A percentile compares a stretch with the other conserved stretches of the same genome.
Conservation (phyloP, 2,329 filamentous ascomycete genomes). For the Ploettnerulaceae sp. region DNA sequence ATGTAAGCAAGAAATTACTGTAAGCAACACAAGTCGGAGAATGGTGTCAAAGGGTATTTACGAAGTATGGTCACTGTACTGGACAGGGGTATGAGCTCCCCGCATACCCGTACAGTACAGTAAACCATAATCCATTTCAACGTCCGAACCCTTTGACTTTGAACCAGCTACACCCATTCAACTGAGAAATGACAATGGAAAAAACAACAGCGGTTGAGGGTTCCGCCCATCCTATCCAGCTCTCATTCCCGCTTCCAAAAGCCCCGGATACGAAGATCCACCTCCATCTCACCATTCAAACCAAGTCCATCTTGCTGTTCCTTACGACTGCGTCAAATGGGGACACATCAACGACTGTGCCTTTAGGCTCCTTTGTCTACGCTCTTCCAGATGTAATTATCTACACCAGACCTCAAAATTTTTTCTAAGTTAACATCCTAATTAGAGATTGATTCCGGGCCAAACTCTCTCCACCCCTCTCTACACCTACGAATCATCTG, state of each 20-base stretch:
- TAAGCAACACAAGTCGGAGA: no score
- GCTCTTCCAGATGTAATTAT: slow-evolving; percentile 76
- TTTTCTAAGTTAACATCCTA: slow-evolving; percentile 16
- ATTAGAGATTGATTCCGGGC: slow-evolving; percentile 38
- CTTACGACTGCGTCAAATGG: slow-evolving; percentile 54
- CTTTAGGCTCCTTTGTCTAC: slow-evolving; percentile 88
- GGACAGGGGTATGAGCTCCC: neutral
- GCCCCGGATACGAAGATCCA: slow-evolving; percentile 58
- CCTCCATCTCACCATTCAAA: slow-evolving; percentile 52
- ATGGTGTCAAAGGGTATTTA: no score
- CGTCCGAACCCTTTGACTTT: neutral
- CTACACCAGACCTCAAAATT: neutral
- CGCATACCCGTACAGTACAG: no score
- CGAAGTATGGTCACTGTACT: neutral
- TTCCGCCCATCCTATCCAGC: slow-evolving; percentile 34
- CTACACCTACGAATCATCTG: slow-evolving; percentile 66
- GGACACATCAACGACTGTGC: slow-evolving; percentile 44
- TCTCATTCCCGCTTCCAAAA: slow-evolving; percentile 57
- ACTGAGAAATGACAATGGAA: slow-evolving; percentile 15
- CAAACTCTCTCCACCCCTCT: slow-evolving; percentile 74
- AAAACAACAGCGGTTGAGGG: neutral
- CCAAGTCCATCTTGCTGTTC: slow-evolving; percentile 55
- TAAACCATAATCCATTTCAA: no score
- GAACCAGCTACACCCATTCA: neutral
- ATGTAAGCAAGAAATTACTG: no score